phyloP scores from a whole-genome alignment of 805 yeast species.

The Yarrowia porcina region DNA sequence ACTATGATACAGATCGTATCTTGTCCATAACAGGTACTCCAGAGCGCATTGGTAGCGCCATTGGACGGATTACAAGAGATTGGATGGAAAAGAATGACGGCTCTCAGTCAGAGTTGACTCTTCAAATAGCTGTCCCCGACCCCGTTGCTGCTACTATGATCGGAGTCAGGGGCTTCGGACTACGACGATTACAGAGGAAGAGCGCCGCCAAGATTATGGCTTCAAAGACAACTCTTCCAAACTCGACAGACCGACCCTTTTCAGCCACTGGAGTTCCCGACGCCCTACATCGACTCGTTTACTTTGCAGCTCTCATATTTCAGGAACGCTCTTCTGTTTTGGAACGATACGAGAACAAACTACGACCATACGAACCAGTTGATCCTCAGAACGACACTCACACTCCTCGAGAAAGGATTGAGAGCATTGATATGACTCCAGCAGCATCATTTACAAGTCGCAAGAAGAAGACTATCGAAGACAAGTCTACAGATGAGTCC shows the following conservation, averaged over 20 bases:
- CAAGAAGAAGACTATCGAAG: neutral
- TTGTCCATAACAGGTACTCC: neutral
- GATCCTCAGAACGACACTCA: neutral
- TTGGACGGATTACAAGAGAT: neutral
- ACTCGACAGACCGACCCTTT: neutral
- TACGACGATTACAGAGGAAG: neutral
- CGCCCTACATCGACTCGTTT: neutral
- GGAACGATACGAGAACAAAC: no score
- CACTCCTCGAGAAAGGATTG: neutral
- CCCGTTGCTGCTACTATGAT: neutral
- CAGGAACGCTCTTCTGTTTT: no score
- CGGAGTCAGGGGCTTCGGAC: neutral
- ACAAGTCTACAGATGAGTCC: no score
- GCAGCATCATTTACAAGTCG: neutral
- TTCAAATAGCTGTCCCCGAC: neutral
- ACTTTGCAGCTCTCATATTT: neutral
- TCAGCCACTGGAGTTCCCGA: neutral
- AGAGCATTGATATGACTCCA: neutral
- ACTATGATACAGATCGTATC: neutral
- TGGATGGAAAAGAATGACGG: neutral
- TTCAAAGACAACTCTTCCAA: no score
- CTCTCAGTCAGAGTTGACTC: neutral
- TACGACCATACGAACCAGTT: no score
- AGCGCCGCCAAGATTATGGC: neutral
- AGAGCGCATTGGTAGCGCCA: neutral